Conservation (phyloP, 169 alveolate genomes). For the Haemoproteus tartakovskyi region DNA sequence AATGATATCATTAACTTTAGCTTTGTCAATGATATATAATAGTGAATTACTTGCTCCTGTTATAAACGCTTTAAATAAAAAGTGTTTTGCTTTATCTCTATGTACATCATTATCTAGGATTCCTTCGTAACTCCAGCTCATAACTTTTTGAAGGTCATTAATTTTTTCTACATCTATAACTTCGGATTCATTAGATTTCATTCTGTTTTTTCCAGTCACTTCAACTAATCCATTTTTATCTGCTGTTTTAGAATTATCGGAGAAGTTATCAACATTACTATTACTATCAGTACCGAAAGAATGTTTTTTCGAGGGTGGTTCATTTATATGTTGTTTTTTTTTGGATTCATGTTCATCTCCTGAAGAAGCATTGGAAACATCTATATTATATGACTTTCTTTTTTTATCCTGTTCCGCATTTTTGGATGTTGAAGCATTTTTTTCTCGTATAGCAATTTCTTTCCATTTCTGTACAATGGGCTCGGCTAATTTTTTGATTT, state of each 20-base stretch:
- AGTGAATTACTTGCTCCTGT: conserved; percentile 61
- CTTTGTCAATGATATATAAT: conserved; percentile 64
- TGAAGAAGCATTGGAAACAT: too few relatives aligned
- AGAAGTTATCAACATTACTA: too few relatives aligned
- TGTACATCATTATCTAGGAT: conserved; percentile 41
- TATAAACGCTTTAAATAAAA: conserved; percentile 55
- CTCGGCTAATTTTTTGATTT: conserved; percentile 41
- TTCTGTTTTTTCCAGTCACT: too few relatives aligned
- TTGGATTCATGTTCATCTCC: conserved; percentile 24
- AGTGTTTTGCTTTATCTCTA: conserved; percentile 70
- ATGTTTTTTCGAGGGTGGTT: too few relatives aligned
- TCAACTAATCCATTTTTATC: too few relatives aligned
- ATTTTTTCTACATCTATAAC: too few relatives aligned
- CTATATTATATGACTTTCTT: conserved; percentile 37
- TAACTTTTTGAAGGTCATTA: conserved; percentile 6
- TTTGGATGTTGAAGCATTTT: conserved; percentile 27
- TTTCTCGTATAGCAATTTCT: conserved; percentile 68
- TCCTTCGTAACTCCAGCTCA: conserved; percentile 47
- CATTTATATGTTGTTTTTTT: conserved; percentile 23
- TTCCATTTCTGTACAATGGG: conserved; percentile 60
- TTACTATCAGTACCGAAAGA: too few relatives aligned
- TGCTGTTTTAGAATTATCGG: too few relatives aligned
- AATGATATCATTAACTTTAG: conserved; percentile 70
- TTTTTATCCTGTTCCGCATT: conserved; percentile 18
- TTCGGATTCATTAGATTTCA: too few relatives aligned